Evolutionary conservation across 1,284 basidiomycete genomes (phyloP).

Genomic region (Chondrostereum purpureum): DNA sequence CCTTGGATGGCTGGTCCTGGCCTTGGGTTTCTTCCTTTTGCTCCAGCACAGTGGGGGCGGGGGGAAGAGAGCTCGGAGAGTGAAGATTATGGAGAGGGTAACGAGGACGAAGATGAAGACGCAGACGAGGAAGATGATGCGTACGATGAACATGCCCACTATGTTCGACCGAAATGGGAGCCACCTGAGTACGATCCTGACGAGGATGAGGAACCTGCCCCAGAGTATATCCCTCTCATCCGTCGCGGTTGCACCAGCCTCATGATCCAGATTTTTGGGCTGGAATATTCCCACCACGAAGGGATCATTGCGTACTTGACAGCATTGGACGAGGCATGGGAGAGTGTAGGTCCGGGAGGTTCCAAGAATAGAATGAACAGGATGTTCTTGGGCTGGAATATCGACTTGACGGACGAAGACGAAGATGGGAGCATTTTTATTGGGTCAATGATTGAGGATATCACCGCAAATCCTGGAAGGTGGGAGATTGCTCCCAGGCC

Average conservation of each 20-base stretch:
- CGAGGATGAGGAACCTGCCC: constrained; percentile 28
- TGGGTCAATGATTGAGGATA: constrained; percentile 39
- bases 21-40: neutral
- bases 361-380: constrained; percentile 23
- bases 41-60: constrained; percentile 15
- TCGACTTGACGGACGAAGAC: constrained; percentile 42
- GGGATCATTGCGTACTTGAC: constrained; percentile 41
- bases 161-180: constrained; percentile 46
- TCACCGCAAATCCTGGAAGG: constrained; percentile 38
- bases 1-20: constrained; percentile 6
- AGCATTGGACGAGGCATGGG: constrained; percentile 22
- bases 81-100: constrained; percentile 24
- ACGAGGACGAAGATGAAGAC: constrained; percentile 29
- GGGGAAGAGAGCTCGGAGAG: constrained; percentile 26
- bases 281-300: constrained; percentile 45
- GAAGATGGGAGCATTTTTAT: constrained; percentile 47
- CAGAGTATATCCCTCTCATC: constrained; percentile 39
- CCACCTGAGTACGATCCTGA: constrained; percentile 40
- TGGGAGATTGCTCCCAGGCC: constrained; percentile 34
- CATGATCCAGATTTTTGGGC: constrained; percentile 51
- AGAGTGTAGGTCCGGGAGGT: constrained; percentile 10
- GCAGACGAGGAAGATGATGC: constrained; percentile 22
- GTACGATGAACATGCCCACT: constrained; percentile 21
- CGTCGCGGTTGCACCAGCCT: constrained; percentile 52
- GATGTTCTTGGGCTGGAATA: constrained; percentile 62